A percentile compares a stretch with the other conserved stretches of the same genome.
Conservation (phyloP, 1,139 yeast species). For the Saccharomyces hybrid region DNA sequence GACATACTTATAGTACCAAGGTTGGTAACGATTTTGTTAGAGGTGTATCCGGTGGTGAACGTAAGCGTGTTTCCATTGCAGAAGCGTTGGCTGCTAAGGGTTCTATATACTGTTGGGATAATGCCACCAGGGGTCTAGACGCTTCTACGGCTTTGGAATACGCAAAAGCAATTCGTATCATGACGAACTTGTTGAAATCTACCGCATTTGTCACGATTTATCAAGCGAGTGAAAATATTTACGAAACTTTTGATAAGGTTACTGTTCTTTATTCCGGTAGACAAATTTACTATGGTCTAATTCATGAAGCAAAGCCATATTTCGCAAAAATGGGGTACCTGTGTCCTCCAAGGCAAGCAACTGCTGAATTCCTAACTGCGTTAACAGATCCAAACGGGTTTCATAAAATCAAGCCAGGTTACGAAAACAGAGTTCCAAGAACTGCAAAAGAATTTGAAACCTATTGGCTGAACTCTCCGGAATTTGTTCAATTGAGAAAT, state of each 20-base stretch:
- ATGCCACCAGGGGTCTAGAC: conserved; percentile 55
- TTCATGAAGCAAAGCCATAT: conserved; percentile 38
- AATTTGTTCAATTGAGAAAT: conserved; percentile 36
- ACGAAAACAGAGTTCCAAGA: conserved; percentile 55
- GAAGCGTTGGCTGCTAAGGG: conserved; percentile 47
- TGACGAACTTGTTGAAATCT: conserved; percentile 34
- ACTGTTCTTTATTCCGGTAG: conserved; percentile 38
- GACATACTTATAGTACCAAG: conserved; percentile 59
- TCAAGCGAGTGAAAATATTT: conserved; percentile 43
- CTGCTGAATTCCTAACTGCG: conserved; percentile 54
- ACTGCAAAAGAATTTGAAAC: conserved; percentile 61
- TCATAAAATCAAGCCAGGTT: conserved; percentile 37
- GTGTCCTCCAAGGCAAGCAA: conserved; percentile 49
- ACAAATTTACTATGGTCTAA: conserved; percentile 38
- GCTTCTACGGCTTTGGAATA: conserved; percentile 49
- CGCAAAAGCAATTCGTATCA: conserved; percentile 37
- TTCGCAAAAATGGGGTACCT: conserved; percentile 43
- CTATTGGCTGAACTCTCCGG: conserved; percentile 56
- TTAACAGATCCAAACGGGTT: conserved; percentile 39
- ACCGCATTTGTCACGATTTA: conserved; percentile 40
- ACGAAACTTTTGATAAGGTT: conserved; percentile 41
- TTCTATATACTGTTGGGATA: conserved; percentile 53
- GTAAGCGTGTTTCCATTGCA: conserved; percentile 74
- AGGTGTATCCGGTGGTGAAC: conserved; percentile 82
- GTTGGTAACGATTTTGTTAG: conserved; percentile 67